These are phyloP conservation scores for Volvariella surrecta DNA, from an alignment of 1,284 basidiomycete genomes.

Conservation along the genomic window DNA sequence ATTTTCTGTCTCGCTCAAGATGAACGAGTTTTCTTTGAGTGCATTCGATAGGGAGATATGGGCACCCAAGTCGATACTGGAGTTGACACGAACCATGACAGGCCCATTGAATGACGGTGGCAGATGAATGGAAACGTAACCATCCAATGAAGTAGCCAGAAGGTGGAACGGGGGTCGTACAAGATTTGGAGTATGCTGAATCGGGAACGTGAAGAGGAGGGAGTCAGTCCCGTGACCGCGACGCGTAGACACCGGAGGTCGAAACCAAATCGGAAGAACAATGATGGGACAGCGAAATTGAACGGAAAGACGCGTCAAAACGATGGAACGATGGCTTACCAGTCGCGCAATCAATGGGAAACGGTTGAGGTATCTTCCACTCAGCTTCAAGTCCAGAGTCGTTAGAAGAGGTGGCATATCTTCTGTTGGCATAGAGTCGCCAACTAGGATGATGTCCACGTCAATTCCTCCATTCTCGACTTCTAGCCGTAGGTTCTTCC, in stretches of 20 bases:
- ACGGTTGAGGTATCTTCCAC: background rate
- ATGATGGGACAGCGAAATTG: background rate
- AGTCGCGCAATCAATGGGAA: background rate
- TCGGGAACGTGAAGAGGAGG: no score
- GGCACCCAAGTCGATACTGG: conserved; percentile 12
- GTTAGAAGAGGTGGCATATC: background rate
- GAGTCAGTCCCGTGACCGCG: no score
- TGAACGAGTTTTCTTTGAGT: conserved; percentile 11
- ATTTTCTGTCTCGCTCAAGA: conserved; percentile 14
- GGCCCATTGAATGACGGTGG: conserved; percentile 15
- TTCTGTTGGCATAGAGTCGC: background rate
- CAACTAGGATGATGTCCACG: background rate
- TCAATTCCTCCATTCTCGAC: conserved; percentile 1
- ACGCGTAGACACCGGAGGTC: no score
- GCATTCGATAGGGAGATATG: conserved; percentile 15
- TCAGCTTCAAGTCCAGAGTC: conserved; percentile 1
- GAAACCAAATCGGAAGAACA: background rate
- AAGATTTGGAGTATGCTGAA: conserved; percentile 12
- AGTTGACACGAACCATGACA: conserved; percentile 11
- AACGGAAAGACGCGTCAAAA: conserved; percentile 1
- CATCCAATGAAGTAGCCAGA: conserved; percentile 10
- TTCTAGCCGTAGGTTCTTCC: background rate
- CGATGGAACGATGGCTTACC: background rate
- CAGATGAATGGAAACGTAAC: conserved; percentile 15
- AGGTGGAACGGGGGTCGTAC: conserved; percentile 14